Conservation (phyloP, 2,329 filamentous ascomycete species). For the Fusarium verticillioides region DNA sequence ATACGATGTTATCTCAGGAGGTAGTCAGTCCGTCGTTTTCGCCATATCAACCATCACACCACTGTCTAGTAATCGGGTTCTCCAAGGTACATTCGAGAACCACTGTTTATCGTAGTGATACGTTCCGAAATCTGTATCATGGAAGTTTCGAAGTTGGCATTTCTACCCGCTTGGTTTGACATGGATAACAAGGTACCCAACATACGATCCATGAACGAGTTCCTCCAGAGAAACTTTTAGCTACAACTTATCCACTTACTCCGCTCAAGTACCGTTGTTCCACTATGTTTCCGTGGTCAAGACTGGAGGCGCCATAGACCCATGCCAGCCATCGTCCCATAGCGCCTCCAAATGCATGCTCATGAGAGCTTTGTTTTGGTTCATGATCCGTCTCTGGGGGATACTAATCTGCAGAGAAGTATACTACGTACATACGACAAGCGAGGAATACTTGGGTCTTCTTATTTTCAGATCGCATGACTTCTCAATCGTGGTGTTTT, state of each 20-base stretch:
- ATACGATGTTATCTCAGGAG: constrained; percentile 25
- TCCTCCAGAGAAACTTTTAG: constrained; percentile 1
- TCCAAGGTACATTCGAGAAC: background rate
- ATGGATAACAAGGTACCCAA: constrained; percentile 4
- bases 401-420: background rate
- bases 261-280: constrained; percentile 16
- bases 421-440: background rate
- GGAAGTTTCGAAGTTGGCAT: background rate
- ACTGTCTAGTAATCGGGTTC: background rate
- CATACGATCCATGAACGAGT: constrained; percentile 15
- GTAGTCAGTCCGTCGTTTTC: background rate
- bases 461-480: constrained; percentile 19
- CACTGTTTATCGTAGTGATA: background rate
- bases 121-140: constrained; percentile 4
- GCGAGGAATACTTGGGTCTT: constrained; percentile 4
- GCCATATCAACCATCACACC: background rate
- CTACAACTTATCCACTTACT: constrained; percentile 23
- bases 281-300: constrained; percentile 24
- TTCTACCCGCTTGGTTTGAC: background rate
- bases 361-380: constrained; percentile 1
- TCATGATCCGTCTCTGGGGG: constrained; percentile 1
- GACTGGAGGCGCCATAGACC: constrained; percentile 1
- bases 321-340: constrained; percentile 20
- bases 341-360: background rate
- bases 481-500: background rate